Evolutionary conservation across 1,139 yeast genomes (phyloP).

Genomic region (Saccharomycopsis hybrid): DNA sequence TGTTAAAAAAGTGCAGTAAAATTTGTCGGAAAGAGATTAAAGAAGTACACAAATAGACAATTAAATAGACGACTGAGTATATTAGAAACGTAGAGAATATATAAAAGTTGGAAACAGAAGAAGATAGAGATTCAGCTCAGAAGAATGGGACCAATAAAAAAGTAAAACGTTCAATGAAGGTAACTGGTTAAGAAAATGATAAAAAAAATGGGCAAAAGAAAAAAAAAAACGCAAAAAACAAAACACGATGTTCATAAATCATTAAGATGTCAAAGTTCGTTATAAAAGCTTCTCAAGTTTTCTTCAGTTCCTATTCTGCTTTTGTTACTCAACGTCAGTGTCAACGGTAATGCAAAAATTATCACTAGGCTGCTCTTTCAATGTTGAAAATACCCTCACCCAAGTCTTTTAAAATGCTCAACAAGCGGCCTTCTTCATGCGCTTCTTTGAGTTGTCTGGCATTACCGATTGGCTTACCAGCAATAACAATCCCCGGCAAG

Average conservation of each 20-base stretch:
- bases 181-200: too few relatives aligned
- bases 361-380: slow-evolving; percentile 13
- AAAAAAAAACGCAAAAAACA: background rate
- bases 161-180: too few relatives aligned
- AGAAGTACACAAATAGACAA: too few relatives aligned
- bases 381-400: slow-evolving; percentile 20
- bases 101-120: too few relatives aligned
- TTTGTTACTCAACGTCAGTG: background rate
- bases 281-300: background rate
- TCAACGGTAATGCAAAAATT: background rate
- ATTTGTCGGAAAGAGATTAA: too few relatives aligned
- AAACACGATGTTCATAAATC: too few relatives aligned
- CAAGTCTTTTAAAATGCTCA: slow-evolving; percentile 14
- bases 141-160: background rate
- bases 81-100: too few relatives aligned
- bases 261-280: background rate
- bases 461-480: slow-evolving; percentile 21
- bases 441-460: slow-evolving; percentile 16
- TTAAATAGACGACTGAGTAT: too few relatives aligned
- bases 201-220: background rate
- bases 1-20: too few relatives aligned
- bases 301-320: too few relatives aligned
- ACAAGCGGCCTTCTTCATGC: slow-evolving; percentile 14
- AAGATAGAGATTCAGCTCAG: too few relatives aligned
- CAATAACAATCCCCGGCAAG: slow-evolving; percentile 20